Conservation (phyloP, 768 basidiomycete species). For the Rhodocollybia butyracea region DNA sequence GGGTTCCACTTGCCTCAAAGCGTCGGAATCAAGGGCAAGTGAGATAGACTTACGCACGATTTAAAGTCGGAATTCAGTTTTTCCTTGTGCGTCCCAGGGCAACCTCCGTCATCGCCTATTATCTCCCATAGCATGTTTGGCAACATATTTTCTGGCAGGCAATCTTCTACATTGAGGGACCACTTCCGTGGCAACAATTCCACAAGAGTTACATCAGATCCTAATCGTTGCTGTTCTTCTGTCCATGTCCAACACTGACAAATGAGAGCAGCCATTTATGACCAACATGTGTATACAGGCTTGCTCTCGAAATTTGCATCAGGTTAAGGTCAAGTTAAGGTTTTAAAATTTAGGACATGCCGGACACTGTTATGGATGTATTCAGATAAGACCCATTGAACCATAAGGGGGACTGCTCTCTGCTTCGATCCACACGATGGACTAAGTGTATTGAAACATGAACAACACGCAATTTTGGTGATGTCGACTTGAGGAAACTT, state of each 20-base stretch:
- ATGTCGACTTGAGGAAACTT: too few species aligned
- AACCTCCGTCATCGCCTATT: neutral
- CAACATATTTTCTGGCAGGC: neutral
- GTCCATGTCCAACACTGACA: too few species aligned
- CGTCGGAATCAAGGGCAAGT: neutral
- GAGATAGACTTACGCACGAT: constrained; percentile 1
- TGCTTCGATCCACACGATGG: too few species aligned
- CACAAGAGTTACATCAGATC: too few species aligned
- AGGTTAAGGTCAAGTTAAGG: neutral
- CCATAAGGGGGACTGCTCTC: neutral
- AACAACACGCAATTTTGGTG: too few species aligned
- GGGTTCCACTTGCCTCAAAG: neutral
- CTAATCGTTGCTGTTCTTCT: too few species aligned
- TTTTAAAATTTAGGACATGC: constrained; percentile 7
- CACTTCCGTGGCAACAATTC: constrained; percentile 2
- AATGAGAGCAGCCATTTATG: too few species aligned
- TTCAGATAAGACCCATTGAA: neutral
- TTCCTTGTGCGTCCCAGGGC: neutral
- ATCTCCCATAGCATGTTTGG: neutral
- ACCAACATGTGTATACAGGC: too few species aligned
- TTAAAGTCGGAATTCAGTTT: constrained; percentile 7
- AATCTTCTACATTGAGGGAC: neutral
- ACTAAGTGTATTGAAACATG: too few species aligned
- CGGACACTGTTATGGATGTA: neutral
- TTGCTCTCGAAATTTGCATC: too few species aligned